Percentiles rank a stretch among this genome's conserved stretches.
Evolutionary conservation across 2,329 filamentous ascomycete species (phyloP).

Genomic region (Cryphonectria naterciae): DNA sequence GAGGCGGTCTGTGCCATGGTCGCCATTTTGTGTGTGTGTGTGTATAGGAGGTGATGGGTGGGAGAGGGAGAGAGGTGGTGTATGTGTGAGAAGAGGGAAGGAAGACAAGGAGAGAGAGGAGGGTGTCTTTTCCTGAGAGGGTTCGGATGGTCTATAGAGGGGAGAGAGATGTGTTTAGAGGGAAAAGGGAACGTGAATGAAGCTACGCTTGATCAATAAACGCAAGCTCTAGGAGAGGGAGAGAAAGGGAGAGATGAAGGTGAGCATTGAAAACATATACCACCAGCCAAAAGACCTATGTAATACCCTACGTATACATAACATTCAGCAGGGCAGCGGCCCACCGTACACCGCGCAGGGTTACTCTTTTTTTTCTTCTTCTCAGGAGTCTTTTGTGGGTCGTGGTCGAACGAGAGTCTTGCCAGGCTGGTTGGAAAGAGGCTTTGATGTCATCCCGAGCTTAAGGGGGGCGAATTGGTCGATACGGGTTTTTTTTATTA

Average conservation of each 20-base stretch:
- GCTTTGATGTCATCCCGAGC: conserved; percentile 14
- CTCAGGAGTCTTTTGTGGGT: conserved; percentile 9
- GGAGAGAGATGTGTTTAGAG: not conserved
- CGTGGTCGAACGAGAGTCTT: not conserved
- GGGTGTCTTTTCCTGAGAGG: no score
- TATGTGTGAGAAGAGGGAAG: not conserved
- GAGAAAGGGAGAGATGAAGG: not conserved
- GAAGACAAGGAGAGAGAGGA: not conserved
- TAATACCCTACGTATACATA: not conserved
- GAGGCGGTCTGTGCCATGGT: conserved; percentile 2
- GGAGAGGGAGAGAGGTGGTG: not conserved
- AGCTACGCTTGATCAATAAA: not conserved
- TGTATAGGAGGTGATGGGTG: no score
- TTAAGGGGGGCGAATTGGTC: conserved; percentile 10
- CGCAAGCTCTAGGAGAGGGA: not conserved
- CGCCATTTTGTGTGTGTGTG: conserved; percentile 1
- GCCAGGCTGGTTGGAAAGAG: not conserved
- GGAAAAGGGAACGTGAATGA: not conserved
- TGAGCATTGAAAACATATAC: not conserved
- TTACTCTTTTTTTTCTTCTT: not conserved
- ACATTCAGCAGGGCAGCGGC: conserved; percentile 1
- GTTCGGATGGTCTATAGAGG: not conserved
- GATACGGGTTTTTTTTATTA: not conserved
- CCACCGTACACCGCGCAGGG: conserved; percentile 11
- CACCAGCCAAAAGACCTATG: not conserved